Conservation (phyloP, 2,329 filamentous ascomycete genomes). For the Mycosphaerella sp. region DNA sequence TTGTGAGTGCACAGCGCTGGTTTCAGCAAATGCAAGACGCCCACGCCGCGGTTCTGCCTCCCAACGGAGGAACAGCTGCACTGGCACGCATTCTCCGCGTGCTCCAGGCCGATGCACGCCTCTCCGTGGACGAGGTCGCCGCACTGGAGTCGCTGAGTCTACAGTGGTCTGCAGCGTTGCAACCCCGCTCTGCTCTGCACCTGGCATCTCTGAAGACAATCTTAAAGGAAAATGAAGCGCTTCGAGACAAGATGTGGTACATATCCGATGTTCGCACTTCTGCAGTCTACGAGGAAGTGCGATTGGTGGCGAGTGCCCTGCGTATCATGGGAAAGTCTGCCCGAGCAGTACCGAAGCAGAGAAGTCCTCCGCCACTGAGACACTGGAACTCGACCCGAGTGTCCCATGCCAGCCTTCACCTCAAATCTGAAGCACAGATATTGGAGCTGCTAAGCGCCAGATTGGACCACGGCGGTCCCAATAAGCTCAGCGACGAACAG, state of each 20-base stretch:
- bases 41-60: constrained; percentile 6
- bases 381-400: constrained; percentile 41
- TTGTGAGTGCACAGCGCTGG: constrained; percentile 70
- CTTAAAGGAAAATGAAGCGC: constrained; percentile 10
- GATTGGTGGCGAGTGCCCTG: constrained; percentile 76
- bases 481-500: constrained; percentile 95
- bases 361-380: constrained; percentile 35
- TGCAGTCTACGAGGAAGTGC: constrained; percentile 76
- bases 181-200: constrained; percentile 8
- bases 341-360: constrained; percentile 37
- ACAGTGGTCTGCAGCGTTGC: constrained; percentile 11
- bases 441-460: constrained; percentile 79
- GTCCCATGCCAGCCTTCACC: constrained; percentile 55
- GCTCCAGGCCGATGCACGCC: constrained; percentile 9
- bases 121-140: constrained; percentile 7
- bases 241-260: constrained; percentile 97
- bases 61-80: background rate
- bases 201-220: constrained; percentile 9
- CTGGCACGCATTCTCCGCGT: constrained; percentile 11
- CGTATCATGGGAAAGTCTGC: constrained; percentile 73
- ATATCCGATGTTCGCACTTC: constrained; percentile 90
- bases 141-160: constrained; percentile 11
- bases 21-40: constrained; percentile 19
- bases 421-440: constrained; percentile 75
- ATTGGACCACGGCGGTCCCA: constrained; percentile 79